Evolutionary conservation across 1,139 yeast species (phyloP), one percentile per base, ranked within the genome.

Genomic region (Candida sanyaensis): DNA sequence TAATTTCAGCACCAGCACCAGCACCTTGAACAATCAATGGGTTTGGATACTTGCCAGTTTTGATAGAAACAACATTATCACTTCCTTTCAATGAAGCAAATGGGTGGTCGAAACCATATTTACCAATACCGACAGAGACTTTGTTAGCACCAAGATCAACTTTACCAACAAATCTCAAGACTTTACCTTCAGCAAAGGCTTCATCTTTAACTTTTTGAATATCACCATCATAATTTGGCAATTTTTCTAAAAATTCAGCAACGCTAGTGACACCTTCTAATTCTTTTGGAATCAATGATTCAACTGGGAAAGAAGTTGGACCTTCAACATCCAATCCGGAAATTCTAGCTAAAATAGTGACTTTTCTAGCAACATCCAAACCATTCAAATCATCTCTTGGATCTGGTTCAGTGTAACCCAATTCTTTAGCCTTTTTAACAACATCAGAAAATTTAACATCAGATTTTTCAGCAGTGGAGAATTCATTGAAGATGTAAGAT

Each of bases 311-410:
- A n/a, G 97, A 83, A 34, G 93, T 80, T 58, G 98, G 96, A n/a
- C 95, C 85, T 64, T 87, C 87, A 29, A 93, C 89, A 50, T 82
- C 74, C 50, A 88, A 79, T 2, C 99, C 99, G 23, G 97, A 80
- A 48, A 93, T 80, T 75, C 99, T 86, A 41, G 97, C 96, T 55
- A 93, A 80, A 55, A 93, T 93, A 28, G 99, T 91, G 32, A 93
- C 97, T 69, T 93, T 93, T 78, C 99, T 86, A 37, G 99, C 99
- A 51, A 93, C 97, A 63, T 93, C 99, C 66, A 93, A 79, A 50
- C 99, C 99, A 66, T 93, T 93, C 68, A 93, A 81, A 65, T 93
- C 99, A 66, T 93, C 99, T 72, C 99, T 85, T 66, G 99, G 99
- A 68, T 93, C 99, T 44, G 99, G 99, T 71, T 95, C 99, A 40